A percentile compares a stretch with the other conserved stretches of the same genome.
Evolutionary conservation across 441 rosid species (phyloP).

Genomic region (Isatis lusitanica): DNA sequence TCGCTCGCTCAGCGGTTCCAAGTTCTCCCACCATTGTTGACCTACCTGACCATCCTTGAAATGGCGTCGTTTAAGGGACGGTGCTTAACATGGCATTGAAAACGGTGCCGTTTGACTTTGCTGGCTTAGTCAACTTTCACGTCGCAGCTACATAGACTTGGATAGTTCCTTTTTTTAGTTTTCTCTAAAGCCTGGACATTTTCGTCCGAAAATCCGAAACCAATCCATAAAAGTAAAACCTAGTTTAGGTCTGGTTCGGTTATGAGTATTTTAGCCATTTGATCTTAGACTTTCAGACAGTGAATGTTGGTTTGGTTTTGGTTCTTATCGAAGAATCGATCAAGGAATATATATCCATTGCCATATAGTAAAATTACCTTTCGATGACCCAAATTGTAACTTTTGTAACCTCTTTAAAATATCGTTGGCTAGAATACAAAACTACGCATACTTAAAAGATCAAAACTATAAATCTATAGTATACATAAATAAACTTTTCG

Average conservation of each 20-base stretch:
- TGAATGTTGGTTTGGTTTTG: too few relatives aligned
- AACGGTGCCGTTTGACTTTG: background rate
- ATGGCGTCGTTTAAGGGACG: background rate
- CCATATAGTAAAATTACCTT: too few relatives aligned
- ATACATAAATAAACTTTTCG: background rate
- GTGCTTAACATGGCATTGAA: background rate
- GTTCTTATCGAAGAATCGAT: too few relatives aligned
- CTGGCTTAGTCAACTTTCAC: constrained; percentile 7
- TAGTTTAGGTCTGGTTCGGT: too few relatives aligned
- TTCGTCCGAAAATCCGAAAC: too few relatives aligned
- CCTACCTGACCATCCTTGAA: constrained; percentile 6
- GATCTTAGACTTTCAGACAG: too few relatives aligned
- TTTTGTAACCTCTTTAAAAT: background rate
- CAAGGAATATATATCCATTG: too few relatives aligned
- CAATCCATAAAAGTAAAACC: too few relatives aligned
- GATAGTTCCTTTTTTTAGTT: background rate
- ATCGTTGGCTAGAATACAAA: background rate
- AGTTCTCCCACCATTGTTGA: constrained; percentile 22
- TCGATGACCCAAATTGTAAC: too few relatives aligned
- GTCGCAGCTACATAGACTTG: background rate
- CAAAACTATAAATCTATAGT: background rate
- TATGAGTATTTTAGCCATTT: too few relatives aligned
- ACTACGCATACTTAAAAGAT: background rate
- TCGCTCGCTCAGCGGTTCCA: background rate
- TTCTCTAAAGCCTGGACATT: too few relatives aligned